Conservation (phyloP, 2,329 filamentous ascomycete genomes). For the Thelonectria rubi region DNA sequence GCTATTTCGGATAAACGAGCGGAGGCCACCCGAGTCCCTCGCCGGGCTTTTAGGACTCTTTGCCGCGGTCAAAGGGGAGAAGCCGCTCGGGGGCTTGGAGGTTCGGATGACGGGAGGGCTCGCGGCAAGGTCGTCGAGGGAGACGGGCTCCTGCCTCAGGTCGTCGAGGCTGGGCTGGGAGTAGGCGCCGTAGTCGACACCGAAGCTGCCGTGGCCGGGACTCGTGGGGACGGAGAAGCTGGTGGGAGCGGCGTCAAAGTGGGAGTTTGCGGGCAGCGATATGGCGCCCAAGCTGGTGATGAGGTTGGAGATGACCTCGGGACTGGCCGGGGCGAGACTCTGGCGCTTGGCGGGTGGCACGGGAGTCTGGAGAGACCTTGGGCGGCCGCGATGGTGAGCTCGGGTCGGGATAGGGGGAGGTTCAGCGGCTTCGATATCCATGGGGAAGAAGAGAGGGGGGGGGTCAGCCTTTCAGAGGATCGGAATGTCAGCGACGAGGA, state of each 20-base stretch:
- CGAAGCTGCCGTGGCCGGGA: slow-evolving; percentile 64
- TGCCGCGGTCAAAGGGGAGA: slow-evolving; percentile 74
- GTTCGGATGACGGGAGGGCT: slow-evolving; percentile 80
- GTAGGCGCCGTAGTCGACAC: slow-evolving; percentile 77
- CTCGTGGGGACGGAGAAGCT: slow-evolving; percentile 49
- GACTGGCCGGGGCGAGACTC: slow-evolving; percentile 60
- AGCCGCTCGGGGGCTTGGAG: slow-evolving; percentile 80
- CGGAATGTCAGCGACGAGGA: slow-evolving; percentile 6
- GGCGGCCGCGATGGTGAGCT: slow-evolving; percentile 32
- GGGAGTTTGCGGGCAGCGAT: slow-evolving; percentile 71
- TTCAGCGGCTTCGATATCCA: slow-evolving; percentile 43
- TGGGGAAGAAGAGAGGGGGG: slow-evolving; percentile 31
- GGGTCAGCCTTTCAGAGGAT: neutral
- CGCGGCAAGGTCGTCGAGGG: slow-evolving; percentile 68
- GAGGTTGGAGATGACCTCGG: slow-evolving; percentile 74
- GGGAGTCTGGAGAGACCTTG: slow-evolving; percentile 31
- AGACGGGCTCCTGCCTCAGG: slow-evolving; percentile 55
- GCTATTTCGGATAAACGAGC: slow-evolving; percentile 66
- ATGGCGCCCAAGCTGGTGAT: slow-evolving; percentile 77
- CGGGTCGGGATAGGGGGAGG: slow-evolving; percentile 47
- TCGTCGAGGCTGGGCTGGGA: slow-evolving; percentile 61
- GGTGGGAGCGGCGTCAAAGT: slow-evolving; percentile 70
- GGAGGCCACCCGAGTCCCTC: slow-evolving; percentile 62
- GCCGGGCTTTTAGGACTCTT: slow-evolving; percentile 64
- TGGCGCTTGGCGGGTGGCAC: slow-evolving; percentile 28